phyloP scores from a whole-genome alignment of 352 stramenopile genomes.

The Peronospora belbahrii region DNA sequence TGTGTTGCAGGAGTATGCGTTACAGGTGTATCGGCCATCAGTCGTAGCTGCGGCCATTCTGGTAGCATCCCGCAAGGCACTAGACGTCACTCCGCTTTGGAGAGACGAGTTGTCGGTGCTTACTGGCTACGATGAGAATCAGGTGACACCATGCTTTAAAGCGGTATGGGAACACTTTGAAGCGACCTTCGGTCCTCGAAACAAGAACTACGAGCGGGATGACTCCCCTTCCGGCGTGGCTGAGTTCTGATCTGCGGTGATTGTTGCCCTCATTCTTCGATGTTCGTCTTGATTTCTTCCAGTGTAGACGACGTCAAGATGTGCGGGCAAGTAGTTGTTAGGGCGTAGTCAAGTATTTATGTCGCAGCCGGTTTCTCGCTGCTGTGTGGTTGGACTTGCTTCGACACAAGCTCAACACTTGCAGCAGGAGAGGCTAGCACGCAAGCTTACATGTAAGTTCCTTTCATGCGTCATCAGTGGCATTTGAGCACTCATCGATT shows the following conservation, averaged over 20 bases:
- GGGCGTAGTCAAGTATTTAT: slow-evolving; percentile 46
- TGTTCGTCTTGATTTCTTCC: slow-evolving; percentile 7
- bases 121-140: slow-evolving; percentile 71
- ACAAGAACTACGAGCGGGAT: slow-evolving; percentile 54
- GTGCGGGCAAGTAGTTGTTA: slow-evolving; percentile 29
- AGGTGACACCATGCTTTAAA: slow-evolving; percentile 78
- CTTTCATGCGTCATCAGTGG: slow-evolving; percentile 17
- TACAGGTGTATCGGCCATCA: slow-evolving; percentile 78
- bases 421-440: slow-evolving; percentile 4
- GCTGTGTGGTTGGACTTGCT: slow-evolving; percentile 13
- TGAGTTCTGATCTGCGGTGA: slow-evolving; percentile 31
- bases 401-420: slow-evolving; percentile 7
- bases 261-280: slow-evolving; percentile 4
- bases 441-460: slow-evolving; percentile 23
- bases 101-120: slow-evolving; percentile 71
- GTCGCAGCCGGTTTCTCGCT: slow-evolving; percentile 16
- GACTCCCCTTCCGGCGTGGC: slow-evolving; percentile 65
- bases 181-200: slow-evolving; percentile 57
- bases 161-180: slow-evolving; percentile 81
- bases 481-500: slow-evolving; percentile 13
- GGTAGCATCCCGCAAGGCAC: slow-evolving; percentile 62
- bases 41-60: slow-evolving; percentile 71
- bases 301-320: slow-evolving; percentile 2
- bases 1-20: slow-evolving; percentile 77
- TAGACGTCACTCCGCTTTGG: slow-evolving; percentile 76